Conservation (phyloP, 179 eudicot genomes). For the Nepenthes alata region DNA sequence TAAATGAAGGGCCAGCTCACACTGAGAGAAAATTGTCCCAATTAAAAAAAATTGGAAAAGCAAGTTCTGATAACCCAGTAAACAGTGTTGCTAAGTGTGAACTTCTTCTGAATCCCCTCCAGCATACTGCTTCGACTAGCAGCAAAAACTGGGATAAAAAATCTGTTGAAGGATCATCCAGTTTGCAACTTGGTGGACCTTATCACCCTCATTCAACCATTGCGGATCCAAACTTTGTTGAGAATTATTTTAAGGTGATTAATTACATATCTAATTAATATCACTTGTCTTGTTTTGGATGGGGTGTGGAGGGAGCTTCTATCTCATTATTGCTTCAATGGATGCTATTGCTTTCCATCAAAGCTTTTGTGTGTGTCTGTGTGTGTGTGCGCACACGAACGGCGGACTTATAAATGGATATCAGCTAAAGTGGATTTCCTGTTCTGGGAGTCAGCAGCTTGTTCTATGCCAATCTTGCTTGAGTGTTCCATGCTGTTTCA, state of each 20-base stretch:
- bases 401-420: too few relatives aligned
- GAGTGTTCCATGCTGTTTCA: too few relatives aligned
- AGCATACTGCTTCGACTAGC: constrained; percentile 32
- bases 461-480: too few relatives aligned
- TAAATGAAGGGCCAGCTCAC: constrained; percentile 18
- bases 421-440: too few relatives aligned
- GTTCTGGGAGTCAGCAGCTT: too few relatives aligned
- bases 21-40: constrained; percentile 17
- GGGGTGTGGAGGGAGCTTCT: background rate
- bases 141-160: constrained; percentile 16
- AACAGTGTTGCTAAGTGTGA: constrained; percentile 14
- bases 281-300: background rate
- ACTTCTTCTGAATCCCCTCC: constrained; percentile 13
- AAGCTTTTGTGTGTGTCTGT: too few relatives aligned
- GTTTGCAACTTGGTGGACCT: constrained; percentile 23
- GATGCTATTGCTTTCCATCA: too few relatives aligned
- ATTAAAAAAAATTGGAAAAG: constrained; percentile 17
- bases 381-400: too few relatives aligned
- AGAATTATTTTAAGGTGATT: constrained; percentile 86
- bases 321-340: background rate
- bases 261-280: background rate
- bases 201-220: constrained; percentile 55
- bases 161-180: constrained; percentile 27
- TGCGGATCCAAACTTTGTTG: constrained; percentile 75
- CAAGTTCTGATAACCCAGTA: constrained; percentile 11